phyloP scores from a whole-genome alignment of 768 basidiomycete genomes.

The Mycena galericulata region DNA sequence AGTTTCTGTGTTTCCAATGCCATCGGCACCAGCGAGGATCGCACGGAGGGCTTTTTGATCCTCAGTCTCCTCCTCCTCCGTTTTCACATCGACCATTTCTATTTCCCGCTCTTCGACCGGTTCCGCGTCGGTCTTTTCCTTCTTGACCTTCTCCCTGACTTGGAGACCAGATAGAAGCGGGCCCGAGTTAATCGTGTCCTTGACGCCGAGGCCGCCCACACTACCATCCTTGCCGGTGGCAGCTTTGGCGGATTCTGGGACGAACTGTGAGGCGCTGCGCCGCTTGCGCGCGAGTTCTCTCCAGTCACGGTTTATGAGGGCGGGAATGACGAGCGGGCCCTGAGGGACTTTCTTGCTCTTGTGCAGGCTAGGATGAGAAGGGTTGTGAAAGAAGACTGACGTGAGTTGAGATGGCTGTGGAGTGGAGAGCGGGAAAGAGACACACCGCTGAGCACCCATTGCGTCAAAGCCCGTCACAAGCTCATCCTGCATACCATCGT shows the following conservation, averaged over 20 bases:
- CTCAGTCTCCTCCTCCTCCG: slow-evolving; percentile 67
- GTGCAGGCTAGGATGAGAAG: slow-evolving; percentile 51
- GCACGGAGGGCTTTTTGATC: slow-evolving; percentile 87
- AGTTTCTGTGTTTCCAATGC: slow-evolving; percentile 53
- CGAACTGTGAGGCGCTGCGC: slow-evolving; percentile 64
- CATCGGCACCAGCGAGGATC: slow-evolving; percentile 69
- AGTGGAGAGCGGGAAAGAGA: slow-evolving; percentile 44
- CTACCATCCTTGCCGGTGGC: slow-evolving; percentile 75
- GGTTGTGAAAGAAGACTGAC: slow-evolving; percentile 54
- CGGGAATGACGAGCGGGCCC: slow-evolving; percentile 86
- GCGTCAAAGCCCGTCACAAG: slow-evolving; percentile 79
- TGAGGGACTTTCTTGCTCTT: slow-evolving; percentile 59
- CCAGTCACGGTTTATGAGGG: slow-evolving; percentile 93
- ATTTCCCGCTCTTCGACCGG: slow-evolving; percentile 38
- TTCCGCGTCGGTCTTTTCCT: slow-evolving; percentile 45
- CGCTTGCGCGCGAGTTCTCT: slow-evolving; percentile 79
- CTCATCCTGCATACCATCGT: slow-evolving; percentile 65
- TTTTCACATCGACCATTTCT: slow-evolving; percentile 44
- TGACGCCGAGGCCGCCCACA: slow-evolving; percentile 81
- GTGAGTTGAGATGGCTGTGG: slow-evolving; percentile 80
- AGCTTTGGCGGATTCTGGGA: slow-evolving; percentile 72
- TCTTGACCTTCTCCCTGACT: slow-evolving; percentile 50
- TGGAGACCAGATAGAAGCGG: slow-evolving; percentile 79
- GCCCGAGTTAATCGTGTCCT: slow-evolving; percentile 82
- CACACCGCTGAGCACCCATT: slow-evolving; percentile 89